These are phyloP conservation scores for Oligophagozyma castellii DNA, from an alignment of 1,139 yeast species.

Conservation along the genomic window DNA sequence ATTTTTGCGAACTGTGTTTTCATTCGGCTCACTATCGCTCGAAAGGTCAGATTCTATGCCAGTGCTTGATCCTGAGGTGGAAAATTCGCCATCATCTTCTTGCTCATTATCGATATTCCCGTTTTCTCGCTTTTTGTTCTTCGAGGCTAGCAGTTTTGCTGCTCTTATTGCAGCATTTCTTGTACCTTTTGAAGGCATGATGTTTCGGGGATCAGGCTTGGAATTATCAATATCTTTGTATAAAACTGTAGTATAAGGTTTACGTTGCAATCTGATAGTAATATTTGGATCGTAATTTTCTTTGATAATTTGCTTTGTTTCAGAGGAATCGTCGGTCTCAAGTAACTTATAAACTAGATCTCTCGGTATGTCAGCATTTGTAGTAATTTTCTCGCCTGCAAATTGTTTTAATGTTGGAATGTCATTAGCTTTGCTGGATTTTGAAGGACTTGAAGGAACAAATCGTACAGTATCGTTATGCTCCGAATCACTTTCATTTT, in stretches of 20 bases:
- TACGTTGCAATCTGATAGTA: slow-evolving; percentile 3
- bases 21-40: slow-evolving; percentile 14
- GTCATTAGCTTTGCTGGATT: neutral
- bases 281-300: slow-evolving; percentile 7
- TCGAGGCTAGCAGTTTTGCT: slow-evolving; percentile 13
- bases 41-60: slow-evolving; percentile 20
- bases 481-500: neutral
- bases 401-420: too few species aligned
- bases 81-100: neutral
- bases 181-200: slow-evolving; percentile 15
- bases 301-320: slow-evolving; percentile 7
- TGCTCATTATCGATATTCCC: slow-evolving; percentile 7
- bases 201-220: slow-evolving; percentile 21
- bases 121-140: slow-evolving; percentile 4
- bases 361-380: neutral
- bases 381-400: neutral
- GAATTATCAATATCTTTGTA: slow-evolving; percentile 23
- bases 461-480: neutral
- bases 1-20: slow-evolving; percentile 4
- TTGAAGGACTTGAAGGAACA: neutral
- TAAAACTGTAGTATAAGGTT: slow-evolving; percentile 24
- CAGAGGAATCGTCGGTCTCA: neutral
- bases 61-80: slow-evolving; percentile 9
- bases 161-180: slow-evolving; percentile 23
- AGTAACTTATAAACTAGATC: neutral